phyloP scores from a whole-genome alignment of 768 basidiomycete species.

The Collybia mongolica region DNA sequence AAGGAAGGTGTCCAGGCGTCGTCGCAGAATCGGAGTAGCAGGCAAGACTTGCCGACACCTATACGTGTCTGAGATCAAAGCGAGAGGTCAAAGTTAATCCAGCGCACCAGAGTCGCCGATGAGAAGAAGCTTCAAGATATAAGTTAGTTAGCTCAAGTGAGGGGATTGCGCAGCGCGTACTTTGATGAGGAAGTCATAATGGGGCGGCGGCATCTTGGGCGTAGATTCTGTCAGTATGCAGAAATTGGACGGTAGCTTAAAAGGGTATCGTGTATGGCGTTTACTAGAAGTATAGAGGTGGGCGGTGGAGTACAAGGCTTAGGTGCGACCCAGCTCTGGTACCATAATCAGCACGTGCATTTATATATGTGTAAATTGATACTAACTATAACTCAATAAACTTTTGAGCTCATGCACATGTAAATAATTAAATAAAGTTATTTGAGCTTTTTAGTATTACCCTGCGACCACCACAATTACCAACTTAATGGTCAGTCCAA shows the following conservation, averaged over 20 bases:
- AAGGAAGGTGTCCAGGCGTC: conserved; percentile 99
- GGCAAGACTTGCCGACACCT: conserved; percentile 97
- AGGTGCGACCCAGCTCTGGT: background rate
- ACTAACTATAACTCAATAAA: too few relatives aligned
- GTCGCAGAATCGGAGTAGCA: conserved; percentile 96
- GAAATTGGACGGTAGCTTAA: background rate
- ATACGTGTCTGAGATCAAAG: conserved; percentile 7
- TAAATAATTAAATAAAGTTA: too few relatives aligned
- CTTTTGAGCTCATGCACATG: too few relatives aligned
- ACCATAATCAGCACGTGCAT: background rate
- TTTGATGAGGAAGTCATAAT: conserved; percentile 47
- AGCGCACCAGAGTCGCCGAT: conserved; percentile 90
- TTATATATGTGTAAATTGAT: too few relatives aligned
- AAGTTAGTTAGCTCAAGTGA: background rate
- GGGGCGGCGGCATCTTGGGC: conserved; percentile 2
- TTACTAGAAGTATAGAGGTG: background rate
- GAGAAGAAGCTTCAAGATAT: conserved; percentile 68
- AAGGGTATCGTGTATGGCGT: background rate
- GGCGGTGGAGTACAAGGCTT: too few relatives aligned
- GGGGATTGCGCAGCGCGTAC: conserved; percentile 33
- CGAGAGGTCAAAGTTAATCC: conserved; percentile 3
- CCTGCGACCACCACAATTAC: too few relatives aligned
- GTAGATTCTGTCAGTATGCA: background rate
- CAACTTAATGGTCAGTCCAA: too few relatives aligned
- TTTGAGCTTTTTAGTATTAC: too few relatives aligned